Base-by-base conservation (phyloP, 176 grass and related monocot species). In the Carex scoparia region DNA sequence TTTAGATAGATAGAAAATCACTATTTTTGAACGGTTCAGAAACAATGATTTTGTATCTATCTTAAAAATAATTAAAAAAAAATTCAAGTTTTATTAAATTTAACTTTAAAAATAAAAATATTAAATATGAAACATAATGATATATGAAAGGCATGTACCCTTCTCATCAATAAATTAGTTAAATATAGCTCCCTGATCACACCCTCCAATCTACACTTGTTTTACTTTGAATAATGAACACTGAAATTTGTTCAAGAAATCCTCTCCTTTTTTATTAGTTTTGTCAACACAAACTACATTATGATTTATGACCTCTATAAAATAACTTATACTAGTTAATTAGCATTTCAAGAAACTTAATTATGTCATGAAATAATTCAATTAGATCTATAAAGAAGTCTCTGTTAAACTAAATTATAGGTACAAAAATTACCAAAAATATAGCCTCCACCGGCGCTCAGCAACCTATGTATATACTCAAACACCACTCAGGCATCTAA, bases 351-450 rank as follows among this genome's bases (percentile, higher is more conserved):
- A 56, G 53, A 56, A 56, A 56, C 15, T 23, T 23, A 23, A 12
- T 56, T 60, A 23, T 60, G 16, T 60, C 19, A 10, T 23, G 1
- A 64, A 64, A 64, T 27, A 30, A 65, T 31, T 65, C 11, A 37
- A 67, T 65, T 65, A 65, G 62, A 31, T 65, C 62, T 31, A 67
- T 3, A 30, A 65, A 31, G 10, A 61, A 61, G 18, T 16, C 27
- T 73, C 4, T 42, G 28, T 70, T 3, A 2, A 70, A 70, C 67
- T 9, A 70, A 0, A 70, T 7, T 5, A 14, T 38, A 11, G n/a
- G 7, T 51, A 75, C 44, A 75, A 44, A 73, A 73, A 27, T 75
- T n/a, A 75, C 19, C 46, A 53, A 75, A 75, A 75, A 53, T 53
- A 13, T 3, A 76, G 23, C 19, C 19, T 69, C 14, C 37, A 48